Percentiles rank a stretch among this genome's conserved stretches.
phyloP scores from a whole-genome alignment of 140 eudicot genomes.

The Senecio squalidus region DNA sequence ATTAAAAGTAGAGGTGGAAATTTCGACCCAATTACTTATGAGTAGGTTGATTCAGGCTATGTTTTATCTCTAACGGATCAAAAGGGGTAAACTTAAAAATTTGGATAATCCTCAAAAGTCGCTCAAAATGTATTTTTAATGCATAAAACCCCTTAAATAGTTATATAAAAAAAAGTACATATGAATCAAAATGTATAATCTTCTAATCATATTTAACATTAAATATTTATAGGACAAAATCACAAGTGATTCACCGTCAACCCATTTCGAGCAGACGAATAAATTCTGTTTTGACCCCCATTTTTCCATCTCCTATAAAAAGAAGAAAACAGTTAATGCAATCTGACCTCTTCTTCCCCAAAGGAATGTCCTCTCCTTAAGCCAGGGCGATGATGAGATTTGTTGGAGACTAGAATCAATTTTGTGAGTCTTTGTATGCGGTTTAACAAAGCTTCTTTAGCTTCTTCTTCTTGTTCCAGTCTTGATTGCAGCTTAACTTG shows the following conservation, averaged over 20 bases:
- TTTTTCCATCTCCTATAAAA: not conserved
- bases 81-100: too few relatives aligned
- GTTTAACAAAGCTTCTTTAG: conserved; percentile 77
- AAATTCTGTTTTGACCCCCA: not conserved
- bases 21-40: too few relatives aligned
- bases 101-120: too few relatives aligned
- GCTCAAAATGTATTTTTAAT: too few relatives aligned
- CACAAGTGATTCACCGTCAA: not conserved
- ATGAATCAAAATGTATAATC: too few relatives aligned
- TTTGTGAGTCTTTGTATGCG: conserved; percentile 87
- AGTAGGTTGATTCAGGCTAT: too few relatives aligned
- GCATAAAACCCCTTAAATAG: too few relatives aligned
- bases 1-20: not conserved
- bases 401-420: conserved; percentile 83
- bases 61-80: too few relatives aligned
- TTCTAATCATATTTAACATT: too few relatives aligned
- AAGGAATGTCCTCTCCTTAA: conserved; percentile 78
- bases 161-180: too few relatives aligned
- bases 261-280: not conserved
- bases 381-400: conserved; percentile 66
- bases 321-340: conserved; percentile 1
- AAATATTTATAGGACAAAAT: too few relatives aligned
- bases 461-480: conserved; percentile 95
- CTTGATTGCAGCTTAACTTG: conserved; percentile 74
- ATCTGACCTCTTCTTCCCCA: conserved; percentile 82